A percentile compares a stretch with the other conserved stretches of the same genome.
phyloP scores from a whole-genome alignment of 495 filamentous ascomycete genomes.

The Corynascus novoguineensis region DNA sequence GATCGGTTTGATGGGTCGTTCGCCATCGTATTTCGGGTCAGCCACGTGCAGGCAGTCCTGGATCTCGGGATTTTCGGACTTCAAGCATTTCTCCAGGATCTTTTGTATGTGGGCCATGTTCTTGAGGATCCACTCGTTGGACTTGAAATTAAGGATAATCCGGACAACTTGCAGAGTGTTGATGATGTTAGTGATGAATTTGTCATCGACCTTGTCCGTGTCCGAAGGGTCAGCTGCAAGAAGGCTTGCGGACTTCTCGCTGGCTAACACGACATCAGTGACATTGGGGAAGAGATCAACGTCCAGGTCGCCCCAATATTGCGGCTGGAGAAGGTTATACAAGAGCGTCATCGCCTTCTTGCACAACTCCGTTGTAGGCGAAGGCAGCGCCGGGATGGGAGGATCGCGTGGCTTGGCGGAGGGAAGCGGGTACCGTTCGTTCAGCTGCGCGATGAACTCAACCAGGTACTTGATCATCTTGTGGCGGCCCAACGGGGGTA shows the following conservation, averaged over 20 bases:
- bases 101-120: slow-evolving; percentile 74
- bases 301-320: slow-evolving; percentile 89
- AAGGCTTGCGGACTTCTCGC: slow-evolving; percentile 61
- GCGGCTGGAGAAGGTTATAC: slow-evolving; percentile 77
- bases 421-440: slow-evolving; percentile 70
- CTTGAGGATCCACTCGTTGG: slow-evolving; percentile 81
- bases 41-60: slow-evolving; percentile 81
- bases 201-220: slow-evolving; percentile 80
- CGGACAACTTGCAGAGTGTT: slow-evolving; percentile 88
- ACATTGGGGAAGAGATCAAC: slow-evolving; percentile 85
- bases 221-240: slow-evolving; percentile 74
- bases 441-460: slow-evolving; percentile 85
- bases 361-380: slow-evolving; percentile 63
- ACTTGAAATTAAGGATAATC: slow-evolving; percentile 77
- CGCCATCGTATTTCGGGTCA: slow-evolving; percentile 60
- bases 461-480: slow-evolving; percentile 90
- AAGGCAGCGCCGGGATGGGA: slow-evolving; percentile 43
- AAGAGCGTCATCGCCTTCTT: slow-evolving; percentile 78
- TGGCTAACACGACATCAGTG: slow-evolving; percentile 73
- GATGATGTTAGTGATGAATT: slow-evolving; percentile 74
- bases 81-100: slow-evolving; percentile 82
- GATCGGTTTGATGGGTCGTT: slow-evolving; percentile 57
- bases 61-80: slow-evolving; percentile 79
- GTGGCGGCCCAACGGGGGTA: slow-evolving; percentile 58
- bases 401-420: slow-evolving; percentile 60